Conservation (phyloP, 305 asterid genomes). For the Salvia sclarea region DNA sequence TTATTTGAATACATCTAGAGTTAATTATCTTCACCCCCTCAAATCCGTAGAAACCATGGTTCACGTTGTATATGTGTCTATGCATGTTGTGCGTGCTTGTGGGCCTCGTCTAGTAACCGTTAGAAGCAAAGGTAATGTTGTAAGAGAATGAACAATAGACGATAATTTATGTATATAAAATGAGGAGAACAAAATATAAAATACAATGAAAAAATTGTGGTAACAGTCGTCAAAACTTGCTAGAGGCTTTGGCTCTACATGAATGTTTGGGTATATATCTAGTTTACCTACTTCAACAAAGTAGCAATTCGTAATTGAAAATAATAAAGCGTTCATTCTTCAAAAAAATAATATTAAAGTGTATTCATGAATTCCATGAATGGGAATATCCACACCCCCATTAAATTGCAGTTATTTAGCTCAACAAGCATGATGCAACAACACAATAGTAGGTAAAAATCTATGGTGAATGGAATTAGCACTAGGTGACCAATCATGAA, state of each 20-base stretch:
- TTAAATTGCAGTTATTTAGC: neutral
- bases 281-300: neutral
- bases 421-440: constrained; percentile 8
- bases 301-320: neutral
- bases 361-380: constrained; percentile 3
- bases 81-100: neutral
- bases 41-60: neutral
- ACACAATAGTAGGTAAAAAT: constrained; percentile 6
- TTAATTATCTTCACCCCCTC: neutral
- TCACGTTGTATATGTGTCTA: neutral
- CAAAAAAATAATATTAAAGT: too few relatives aligned
- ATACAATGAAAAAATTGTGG: neutral
- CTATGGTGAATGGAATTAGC: neutral
- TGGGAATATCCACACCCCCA: neutral
- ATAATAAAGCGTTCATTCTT: neutral
- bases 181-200: too few relatives aligned
- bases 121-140: too few relatives aligned
- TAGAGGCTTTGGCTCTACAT: too few relatives aligned
- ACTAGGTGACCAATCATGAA: neutral
- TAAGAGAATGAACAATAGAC: neutral
- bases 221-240: neutral
- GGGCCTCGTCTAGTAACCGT: neutral
- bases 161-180: too few relatives aligned
- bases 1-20: neutral
- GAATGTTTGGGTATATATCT: neutral